Evolutionary conservation across 768 basidiomycete species (phyloP), one percentile per base, ranked within the genome.

Genomic region (Boletus pseudopeckii): DNA sequence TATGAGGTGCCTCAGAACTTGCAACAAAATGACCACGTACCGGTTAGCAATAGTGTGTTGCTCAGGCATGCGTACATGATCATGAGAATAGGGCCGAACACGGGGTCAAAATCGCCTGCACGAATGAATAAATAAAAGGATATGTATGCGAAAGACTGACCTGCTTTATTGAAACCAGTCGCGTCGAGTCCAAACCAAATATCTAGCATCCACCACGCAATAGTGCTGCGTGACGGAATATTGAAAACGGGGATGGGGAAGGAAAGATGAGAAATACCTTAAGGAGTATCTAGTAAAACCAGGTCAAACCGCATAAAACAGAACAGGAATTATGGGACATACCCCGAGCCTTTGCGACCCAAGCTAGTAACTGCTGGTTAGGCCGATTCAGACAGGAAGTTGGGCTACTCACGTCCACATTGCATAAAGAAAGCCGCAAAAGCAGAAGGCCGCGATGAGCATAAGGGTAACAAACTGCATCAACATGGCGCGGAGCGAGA

Each of bases 151-250:
- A 48, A 54, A 34, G 40, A 80, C 88, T 64, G 54, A 92, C 92
- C 79, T 22, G 94, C 83, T 64, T 76, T 77, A 58, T 90, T 82
- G 63, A 98, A 97, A 5, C 95, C 95, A 44, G 78, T 83, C 0
- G 93, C 92, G 70, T 98, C 96, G 7, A 98, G 79, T n/a, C 96
- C 96, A 64, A 98, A 98, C 82, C 83, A 92, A 10, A 94, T 70
- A 64, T 95, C 90, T 22, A 95, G 78, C 85, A 97, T 90, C 92
- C 92, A 96, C 93, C 92, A 97, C 0, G 87, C 84, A 50, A 95
- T 91, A 28, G 82, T 79, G 22, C 81, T 82, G 17, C 5, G 4
- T 7, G 32, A 34, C 15, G 1, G 53, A 49, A 53, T 56, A 58
- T 39, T 50, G 30, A 53, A 38, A 15, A 41, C 3, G 4, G 10